Evolutionary conservation across 2,329 filamentous ascomycete genomes (phyloP).

Genomic region (Thielaviopsis ethacetica): DNA sequence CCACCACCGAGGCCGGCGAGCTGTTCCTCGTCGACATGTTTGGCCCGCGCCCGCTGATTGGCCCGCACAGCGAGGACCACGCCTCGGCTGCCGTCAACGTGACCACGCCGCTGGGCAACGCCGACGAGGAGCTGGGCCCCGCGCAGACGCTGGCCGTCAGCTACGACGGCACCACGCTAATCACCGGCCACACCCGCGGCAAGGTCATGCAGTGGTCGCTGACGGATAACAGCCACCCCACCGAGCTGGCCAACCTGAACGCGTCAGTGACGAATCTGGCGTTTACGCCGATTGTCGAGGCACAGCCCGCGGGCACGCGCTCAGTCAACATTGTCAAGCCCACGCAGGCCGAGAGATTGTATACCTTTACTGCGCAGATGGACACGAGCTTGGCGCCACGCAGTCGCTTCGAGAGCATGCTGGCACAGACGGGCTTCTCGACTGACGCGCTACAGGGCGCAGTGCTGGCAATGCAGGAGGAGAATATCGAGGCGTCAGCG

Average conservation of each 20-base stretch:
- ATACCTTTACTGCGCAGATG: conserved; percentile 52
- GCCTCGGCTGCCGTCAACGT: conserved; percentile 41
- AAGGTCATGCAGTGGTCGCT: conserved; percentile 71
- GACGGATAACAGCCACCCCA: conserved; percentile 48
- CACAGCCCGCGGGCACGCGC: conserved; percentile 2
- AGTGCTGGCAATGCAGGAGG: conserved; percentile 19
- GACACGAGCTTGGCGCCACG: conserved; percentile 23
- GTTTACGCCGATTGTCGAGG: conserved; percentile 44
- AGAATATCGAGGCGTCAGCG: conserved; percentile 4
- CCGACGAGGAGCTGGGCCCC: conserved; percentile 47
- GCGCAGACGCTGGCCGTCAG: conserved; percentile 54
- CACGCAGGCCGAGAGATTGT: conserved; percentile 47
- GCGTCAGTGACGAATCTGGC: conserved; percentile 67
- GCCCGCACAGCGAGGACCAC: conserved; percentile 32
- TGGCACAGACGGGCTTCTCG: conserved; percentile 31
- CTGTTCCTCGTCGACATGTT: conserved; percentile 66
- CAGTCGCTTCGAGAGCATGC: conserved; percentile 29
- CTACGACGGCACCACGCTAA: conserved; percentile 64
- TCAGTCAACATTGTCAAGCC: conserved; percentile 61
- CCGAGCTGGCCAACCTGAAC: conserved; percentile 55
- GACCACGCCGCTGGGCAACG: conserved; percentile 35
- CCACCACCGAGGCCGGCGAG: conserved; percentile 64
- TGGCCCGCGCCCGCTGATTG: conserved; percentile 37
- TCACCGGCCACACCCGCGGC: conserved; percentile 70
- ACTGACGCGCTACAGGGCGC: conserved; percentile 31